These are phyloP conservation scores for Pythium plurisporium DNA, from an alignment of 352 stramenopile genomes.

Conservation along the genomic window DNA sequence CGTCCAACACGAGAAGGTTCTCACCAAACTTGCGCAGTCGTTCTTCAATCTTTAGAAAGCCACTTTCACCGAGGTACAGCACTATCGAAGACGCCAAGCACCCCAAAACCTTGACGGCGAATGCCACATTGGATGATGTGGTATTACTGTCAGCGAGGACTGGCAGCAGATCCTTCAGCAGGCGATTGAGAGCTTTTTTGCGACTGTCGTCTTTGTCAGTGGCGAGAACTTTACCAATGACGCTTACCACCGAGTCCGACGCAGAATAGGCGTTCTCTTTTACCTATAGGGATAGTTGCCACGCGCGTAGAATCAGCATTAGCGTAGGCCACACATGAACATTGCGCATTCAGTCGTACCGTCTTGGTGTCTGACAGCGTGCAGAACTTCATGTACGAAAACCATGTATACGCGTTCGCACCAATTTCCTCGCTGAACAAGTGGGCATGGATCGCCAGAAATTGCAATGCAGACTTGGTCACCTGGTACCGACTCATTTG, in stretches of 20 bases:
- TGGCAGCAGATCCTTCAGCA: slow-evolving; percentile 68
- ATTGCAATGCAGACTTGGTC: slow-evolving; percentile 51
- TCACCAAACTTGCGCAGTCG: slow-evolving; percentile 67
- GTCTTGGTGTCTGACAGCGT: slow-evolving; percentile 66
- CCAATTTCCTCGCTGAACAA: slow-evolving; percentile 55
- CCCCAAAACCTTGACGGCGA: slow-evolving; percentile 53
- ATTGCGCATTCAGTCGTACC: slow-evolving; percentile 22
- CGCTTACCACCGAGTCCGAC: slow-evolving; percentile 39
- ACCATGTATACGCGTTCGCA: slow-evolving; percentile 44
- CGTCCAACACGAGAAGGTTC: slow-evolving; percentile 52
- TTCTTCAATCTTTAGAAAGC: slow-evolving; percentile 62
- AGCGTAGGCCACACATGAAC: not conserved
- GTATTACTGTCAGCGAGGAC: slow-evolving; percentile 46
- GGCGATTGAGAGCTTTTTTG: slow-evolving; percentile 68
- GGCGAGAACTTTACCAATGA: slow-evolving; percentile 36
- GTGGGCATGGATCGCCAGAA: slow-evolving; percentile 38
- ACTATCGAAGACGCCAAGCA: slow-evolving; percentile 41
- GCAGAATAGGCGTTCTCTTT: slow-evolving; percentile 58
- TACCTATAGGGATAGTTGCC: slow-evolving; percentile 22
- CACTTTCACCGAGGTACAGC: slow-evolving; percentile 44
- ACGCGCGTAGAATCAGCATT: not conserved
- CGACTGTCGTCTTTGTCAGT: slow-evolving; percentile 37
- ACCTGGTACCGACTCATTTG: slow-evolving; percentile 68
- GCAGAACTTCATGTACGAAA: slow-evolving; percentile 71
- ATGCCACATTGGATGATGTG: slow-evolving; percentile 32